These are phyloP conservation scores for Sphagnum magellanicum DNA, from an alignment of 228 moss, liverwort and hornwort genomes.

Conservation along the genomic window DNA sequence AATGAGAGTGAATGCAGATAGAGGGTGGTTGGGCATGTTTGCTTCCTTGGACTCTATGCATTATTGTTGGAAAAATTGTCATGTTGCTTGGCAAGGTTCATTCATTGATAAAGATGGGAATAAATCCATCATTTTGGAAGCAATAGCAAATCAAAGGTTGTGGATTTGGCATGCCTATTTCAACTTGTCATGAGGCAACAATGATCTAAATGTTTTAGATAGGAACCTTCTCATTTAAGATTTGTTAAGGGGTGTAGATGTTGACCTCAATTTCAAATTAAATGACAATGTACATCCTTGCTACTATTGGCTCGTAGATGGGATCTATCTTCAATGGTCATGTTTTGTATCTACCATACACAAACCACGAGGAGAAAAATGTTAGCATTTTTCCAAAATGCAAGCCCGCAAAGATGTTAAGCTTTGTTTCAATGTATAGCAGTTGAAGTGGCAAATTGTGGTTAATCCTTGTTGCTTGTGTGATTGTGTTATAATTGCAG, in stretches of 20 bases:
- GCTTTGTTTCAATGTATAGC: conserved; percentile 26
- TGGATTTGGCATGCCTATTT: conserved; percentile 47
- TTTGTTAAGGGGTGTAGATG: conserved; percentile 16
- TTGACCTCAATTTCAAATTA: conserved; percentile 14
- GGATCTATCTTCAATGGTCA: conserved; percentile 32
- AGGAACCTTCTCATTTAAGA: conserved; percentile 21
- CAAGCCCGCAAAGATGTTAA: conserved; percentile 32
- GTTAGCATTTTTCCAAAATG: conserved; percentile 14
- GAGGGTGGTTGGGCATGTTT: conserved; percentile 38
- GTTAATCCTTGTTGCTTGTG: too few relatives aligned
- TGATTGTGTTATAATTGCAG: too few relatives aligned
- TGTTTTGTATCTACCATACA: conserved; percentile 30
- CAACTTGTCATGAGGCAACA: conserved; percentile 21
- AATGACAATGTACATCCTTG: conserved; percentile 20
- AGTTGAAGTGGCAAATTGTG: conserved; percentile 12
- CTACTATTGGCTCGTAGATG: conserved; percentile 39
- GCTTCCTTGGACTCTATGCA: conserved; percentile 47
- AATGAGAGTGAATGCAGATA: conserved; percentile 17
- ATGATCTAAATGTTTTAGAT: conserved; percentile 29
- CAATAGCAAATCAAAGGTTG: conserved; percentile 19
- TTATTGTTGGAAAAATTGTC: conserved; percentile 43
- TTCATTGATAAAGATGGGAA: conserved; percentile 25
- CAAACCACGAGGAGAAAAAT: conserved; percentile 25
- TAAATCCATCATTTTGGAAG: conserved; percentile 40
- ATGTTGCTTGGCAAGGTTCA: conserved; percentile 31